Base-by-base conservation (phyloP, 257 asterid genomes). In the Prunella vulgaris region DNA sequence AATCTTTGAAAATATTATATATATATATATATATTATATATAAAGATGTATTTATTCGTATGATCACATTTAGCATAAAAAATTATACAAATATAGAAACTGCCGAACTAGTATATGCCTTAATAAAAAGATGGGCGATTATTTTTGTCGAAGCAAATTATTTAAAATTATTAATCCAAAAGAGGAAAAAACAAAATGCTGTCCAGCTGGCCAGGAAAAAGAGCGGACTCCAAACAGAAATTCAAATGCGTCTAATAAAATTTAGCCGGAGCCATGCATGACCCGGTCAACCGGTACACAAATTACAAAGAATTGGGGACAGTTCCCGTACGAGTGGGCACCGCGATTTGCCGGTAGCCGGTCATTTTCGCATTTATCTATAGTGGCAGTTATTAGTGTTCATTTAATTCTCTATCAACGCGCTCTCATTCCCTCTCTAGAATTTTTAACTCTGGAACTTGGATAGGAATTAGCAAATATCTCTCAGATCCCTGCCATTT, bases 341-440 rank as follows among this genome's bases (percentile, higher is more conserved):
- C 81, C 15, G 70, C 69, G 18, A 66, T 61, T 80, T 21, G 73
- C 52, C 80, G 66, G 82, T 71, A 74, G 76, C 78, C 53, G 84
- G 84, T 87, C 67, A 40, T 51, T 64, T 76, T 74, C 84, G n/a
- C 64, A 73, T 35, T 58, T 73, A 74, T 60, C 69, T 85, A 56
- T 38, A 57, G 69, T 82, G 86, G 88, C 85, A 81, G 90, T 81
- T 85, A 52, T 52, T 52, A 84, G 79, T 72, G 44, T 80, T 83
- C 90, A 83, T 81, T 81, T 81, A 81, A 51, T 77, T 60, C 78
- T 46, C 74, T 40, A 73, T 20, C 69, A 9, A 44, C 78, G 49
- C 77, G 66, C 77, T 65, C 58, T 32, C 61, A 37, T 12, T 28
- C 74, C 48, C 83, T 66, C 75, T 32, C 81, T 64, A 75, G 32